Conservation (phyloP, 805 yeast species). For the Metschnikowia sp. region DNA sequence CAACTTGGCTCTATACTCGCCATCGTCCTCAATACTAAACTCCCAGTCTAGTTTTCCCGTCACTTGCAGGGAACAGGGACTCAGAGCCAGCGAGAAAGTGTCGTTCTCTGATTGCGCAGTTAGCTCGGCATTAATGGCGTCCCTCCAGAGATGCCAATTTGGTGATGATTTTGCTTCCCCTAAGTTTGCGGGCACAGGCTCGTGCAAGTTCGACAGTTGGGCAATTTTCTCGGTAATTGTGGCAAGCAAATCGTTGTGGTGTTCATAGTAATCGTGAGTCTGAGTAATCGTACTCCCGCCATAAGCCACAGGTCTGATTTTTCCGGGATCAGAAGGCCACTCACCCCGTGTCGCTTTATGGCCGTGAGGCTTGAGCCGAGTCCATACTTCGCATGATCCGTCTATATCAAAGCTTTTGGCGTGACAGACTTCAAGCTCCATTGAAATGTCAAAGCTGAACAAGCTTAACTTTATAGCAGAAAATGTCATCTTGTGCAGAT, state of each 20-base stretch:
- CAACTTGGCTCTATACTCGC: not conserved
- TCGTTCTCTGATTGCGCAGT: not conserved
- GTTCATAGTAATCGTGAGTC: not conserved
- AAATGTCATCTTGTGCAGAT: no score
- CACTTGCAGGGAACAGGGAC: no score
- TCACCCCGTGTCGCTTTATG: not conserved
- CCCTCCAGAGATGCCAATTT: constrained; percentile 1
- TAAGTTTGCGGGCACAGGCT: not conserved
- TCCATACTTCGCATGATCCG: not conserved
- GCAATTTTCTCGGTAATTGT: not conserved
- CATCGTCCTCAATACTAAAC: constrained; percentile 1
- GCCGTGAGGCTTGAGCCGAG: not conserved
- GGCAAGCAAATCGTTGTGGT: not conserved
- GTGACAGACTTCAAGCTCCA: constrained; percentile 1
- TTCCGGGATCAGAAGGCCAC: not conserved
- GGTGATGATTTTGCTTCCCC: not conserved
- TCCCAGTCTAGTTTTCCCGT: not conserved
- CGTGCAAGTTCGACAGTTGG: not conserved
- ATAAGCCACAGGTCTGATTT: not conserved
- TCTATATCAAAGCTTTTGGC: constrained; percentile 1
- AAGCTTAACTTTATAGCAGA: no score
- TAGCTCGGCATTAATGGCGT: constrained; percentile 1
- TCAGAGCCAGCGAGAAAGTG: not conserved
- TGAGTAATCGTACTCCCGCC: not conserved
- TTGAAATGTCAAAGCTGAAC: not conserved